A percentile compares a stretch with the other conserved stretches of the same genome.
phyloP scores from a whole-genome alignment of 805 yeast species.

The Naumovozyma baii region DNA sequence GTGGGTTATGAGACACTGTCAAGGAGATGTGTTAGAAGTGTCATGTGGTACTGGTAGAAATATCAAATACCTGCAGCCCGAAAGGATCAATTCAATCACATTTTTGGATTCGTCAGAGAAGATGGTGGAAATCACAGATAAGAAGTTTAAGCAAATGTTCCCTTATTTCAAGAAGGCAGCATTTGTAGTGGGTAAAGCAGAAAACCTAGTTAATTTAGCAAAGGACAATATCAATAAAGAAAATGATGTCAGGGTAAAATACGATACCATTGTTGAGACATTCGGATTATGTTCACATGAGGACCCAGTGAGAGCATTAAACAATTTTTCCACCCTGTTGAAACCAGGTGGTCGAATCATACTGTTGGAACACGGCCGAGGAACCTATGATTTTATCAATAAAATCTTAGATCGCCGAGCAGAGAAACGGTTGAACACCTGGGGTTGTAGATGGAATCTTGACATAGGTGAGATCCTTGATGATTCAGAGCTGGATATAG shows the following conservation, averaged over 20 bases:
- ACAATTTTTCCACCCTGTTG: constrained; percentile 60
- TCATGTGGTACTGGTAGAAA: constrained; percentile 96
- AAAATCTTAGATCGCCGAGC: constrained; percentile 74
- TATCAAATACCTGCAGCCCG: constrained; percentile 58
- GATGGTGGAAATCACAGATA: constrained; percentile 75
- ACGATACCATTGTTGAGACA: constrained; percentile 88
- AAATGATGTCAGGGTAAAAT: constrained; percentile 38
- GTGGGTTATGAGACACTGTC: constrained; percentile 66
- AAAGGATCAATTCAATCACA: constrained; percentile 59
- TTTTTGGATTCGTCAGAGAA: constrained; percentile 74
- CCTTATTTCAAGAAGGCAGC: constrained; percentile 68
- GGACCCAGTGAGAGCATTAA: constrained; percentile 76
- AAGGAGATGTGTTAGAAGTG: constrained; percentile 89
- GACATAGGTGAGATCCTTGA: constrained; percentile 84
- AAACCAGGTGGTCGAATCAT: constrained; percentile 87
- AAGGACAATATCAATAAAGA: constrained; percentile 16
- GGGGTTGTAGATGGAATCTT: constrained; percentile 98
- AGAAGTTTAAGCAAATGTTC: constrained; percentile 58
- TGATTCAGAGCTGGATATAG: constrained; percentile 73
- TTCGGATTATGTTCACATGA: constrained; percentile 95
- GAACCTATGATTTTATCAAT: constrained; percentile 69
- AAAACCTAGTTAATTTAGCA: constrained; percentile 58
- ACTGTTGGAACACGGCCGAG: constrained; percentile 86
- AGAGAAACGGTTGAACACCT: constrained; percentile 68
- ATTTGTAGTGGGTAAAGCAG: constrained; percentile 85